Evolutionary conservation across 495 filamentous ascomycete genomes (phyloP), one percentile per base, ranked within the genome.

Genomic region (Barbatosphaeria neglecta): DNA sequence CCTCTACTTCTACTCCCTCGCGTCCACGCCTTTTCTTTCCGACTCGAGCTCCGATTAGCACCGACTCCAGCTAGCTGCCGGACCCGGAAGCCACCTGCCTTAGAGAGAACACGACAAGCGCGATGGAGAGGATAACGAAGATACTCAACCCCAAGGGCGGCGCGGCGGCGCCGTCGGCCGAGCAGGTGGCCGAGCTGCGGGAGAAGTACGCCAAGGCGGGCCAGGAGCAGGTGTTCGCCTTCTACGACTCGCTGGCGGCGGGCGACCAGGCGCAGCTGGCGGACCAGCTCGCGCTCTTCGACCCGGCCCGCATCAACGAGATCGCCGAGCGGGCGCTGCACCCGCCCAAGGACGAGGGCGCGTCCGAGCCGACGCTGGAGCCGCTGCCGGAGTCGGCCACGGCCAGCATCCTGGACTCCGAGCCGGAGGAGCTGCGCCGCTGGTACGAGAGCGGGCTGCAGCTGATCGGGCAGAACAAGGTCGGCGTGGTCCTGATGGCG

Each of bases 401-500:
- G 25, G 90, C 90, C 23, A 95, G 89, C 37, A 87, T 96, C 55
- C 77, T 96, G 54, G 92, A 97, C 66, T 94, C 89, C 47, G 78
- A 86, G 54, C 63, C 78, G 28, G 75, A 81, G 41, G 86, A 90
- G 53, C 76, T 96, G 45, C 73, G 88, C 49, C 73, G 70, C 62
- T 99, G 90, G 89, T 88, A 94, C 54, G 62, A 87, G 43, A 65
- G 73, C n/a, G 92, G 92, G 37, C 68, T 97, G 45, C 80, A 89
- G 59, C 65, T 89, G 55, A 92, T 96, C 51, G 81, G 85, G 11
- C 74, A 82, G 55, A 90, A 90, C 69, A 84, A 90, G 66, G 92
- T 96, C 24, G 93, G 82, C 9, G 92, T 99, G 22, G 89, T 99
- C 24, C 72, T 99, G 57, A 89, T 99, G 83, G 92, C 90, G 52